Evolutionary conservation across 2,329 filamentous ascomycete species (phyloP), one percentile per base, ranked within the genome.

Genomic region (Fusarium sp.): DNA sequence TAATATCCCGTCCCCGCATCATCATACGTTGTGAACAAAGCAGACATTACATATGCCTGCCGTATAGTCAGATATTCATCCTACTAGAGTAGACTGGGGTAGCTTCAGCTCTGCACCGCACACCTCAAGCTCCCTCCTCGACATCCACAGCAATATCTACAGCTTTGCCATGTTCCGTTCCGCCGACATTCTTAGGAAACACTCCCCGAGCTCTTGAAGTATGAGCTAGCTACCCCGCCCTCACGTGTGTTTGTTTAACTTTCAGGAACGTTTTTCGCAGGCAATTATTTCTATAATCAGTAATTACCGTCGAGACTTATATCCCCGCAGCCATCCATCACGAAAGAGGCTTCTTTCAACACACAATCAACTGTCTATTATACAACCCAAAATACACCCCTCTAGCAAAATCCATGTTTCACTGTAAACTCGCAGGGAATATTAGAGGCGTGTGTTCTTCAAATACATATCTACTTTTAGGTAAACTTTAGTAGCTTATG

Each of bases 161-260:
- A 56, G 13, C 59, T 65, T 49, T 26, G 16, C 50, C 31, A 54
- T 46, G 38, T 62, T 71, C 61, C 65, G 42, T 37, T 71, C 47
- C 61, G 50, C 61, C 62, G 61, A 37, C 16, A 16, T 42, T 57
- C 18, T 41, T 33, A 10, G 12, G 13, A 40, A 30, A 53, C 67
- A 65, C 67, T 65, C 59, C 36, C 49, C 59, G 46, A 57, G 59
- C 59, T 64, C 34, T 37, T 18, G 36, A 62, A 45, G 23, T 12
- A 23, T 33, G 20, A 54, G 36, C 46, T 47, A 58, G 42, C 50
- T 55, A 55, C 68, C 60, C 64, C 67, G 60, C 67, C 67, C 67
- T 51, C 64, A 62, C 60, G 53, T 69, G 67, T 36, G 34, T 57
- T 46, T 31, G 34, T 57, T 46, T 31, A 42, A 47, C 42, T 44